These are phyloP conservation scores for Grifola frondosa DNA, from an alignment of 1,284 basidiomycete species.

Conservation along the genomic window DNA sequence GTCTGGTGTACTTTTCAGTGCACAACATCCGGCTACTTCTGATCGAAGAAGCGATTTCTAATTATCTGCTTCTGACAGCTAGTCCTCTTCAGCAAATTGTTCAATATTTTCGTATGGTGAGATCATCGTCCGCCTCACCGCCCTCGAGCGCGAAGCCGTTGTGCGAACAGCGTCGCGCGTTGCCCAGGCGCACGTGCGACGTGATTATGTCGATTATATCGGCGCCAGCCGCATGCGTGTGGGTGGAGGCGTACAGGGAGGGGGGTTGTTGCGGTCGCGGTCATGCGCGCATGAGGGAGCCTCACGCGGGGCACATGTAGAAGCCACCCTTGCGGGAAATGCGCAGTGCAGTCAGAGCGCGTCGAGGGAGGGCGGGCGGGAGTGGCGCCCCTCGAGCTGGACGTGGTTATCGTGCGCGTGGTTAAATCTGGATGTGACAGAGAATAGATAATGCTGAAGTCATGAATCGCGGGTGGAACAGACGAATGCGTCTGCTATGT, in stretches of 20 bases:
- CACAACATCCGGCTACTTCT: too few relatives aligned
- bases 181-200: conserved; percentile 60
- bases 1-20: too few relatives aligned
- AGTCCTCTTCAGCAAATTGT: too few relatives aligned
- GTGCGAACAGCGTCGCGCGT: conserved; percentile 66
- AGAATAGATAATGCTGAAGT: neutral
- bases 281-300: conserved; percentile 81
- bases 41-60: too few relatives aligned
- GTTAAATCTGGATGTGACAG: conserved; percentile 75
- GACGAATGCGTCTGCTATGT: conserved; percentile 83
- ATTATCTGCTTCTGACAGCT: too few relatives aligned
- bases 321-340: conserved; percentile 66
- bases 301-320: conserved; percentile 81
- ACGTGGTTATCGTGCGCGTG: conserved; percentile 75
- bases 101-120: too few relatives aligned
- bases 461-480: neutral
- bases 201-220: conserved; percentile 67
- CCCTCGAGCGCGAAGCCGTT: conserved; percentile 75
- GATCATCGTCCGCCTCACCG: conserved; percentile 65
- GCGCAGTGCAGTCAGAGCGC: too few relatives aligned
- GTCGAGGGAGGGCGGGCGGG: too few relatives aligned
- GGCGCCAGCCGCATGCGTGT: neutral
- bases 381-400: conserved; percentile 76
- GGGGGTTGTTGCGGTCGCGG: conserved; percentile 26
- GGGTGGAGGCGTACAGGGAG: neutral